Evolutionary conservation across 805 yeast genomes (phyloP).

Genomic region (Starmerella ratchasimensis): DNA sequence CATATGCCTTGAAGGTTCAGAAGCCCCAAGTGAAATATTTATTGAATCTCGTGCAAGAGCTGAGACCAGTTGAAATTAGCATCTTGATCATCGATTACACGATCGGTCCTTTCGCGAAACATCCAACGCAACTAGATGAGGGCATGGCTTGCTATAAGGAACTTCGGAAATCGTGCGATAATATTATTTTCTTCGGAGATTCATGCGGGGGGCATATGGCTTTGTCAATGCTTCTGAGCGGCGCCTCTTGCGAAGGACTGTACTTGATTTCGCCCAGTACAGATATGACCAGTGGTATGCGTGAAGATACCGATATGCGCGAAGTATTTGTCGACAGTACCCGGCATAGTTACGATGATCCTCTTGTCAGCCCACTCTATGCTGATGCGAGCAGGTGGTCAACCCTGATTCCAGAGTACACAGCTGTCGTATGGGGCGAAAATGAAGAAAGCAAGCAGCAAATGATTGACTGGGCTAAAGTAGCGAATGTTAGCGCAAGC

Average conservation of each 20-base stretch:
- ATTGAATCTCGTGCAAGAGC: constrained; percentile 7
- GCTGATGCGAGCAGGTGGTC: constrained; percentile 13
- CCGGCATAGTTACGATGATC: constrained; percentile 8
- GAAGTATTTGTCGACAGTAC: constrained; percentile 8
- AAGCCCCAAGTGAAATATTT: constrained; percentile 16
- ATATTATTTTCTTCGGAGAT: constrained; percentile 24
- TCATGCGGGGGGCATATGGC: constrained; percentile 26
- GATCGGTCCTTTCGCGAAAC: constrained; percentile 17
- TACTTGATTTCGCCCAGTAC: constrained; percentile 17
- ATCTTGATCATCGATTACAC: constrained; percentile 24
- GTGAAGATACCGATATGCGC: constrained; percentile 11
- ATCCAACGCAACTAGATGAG: constrained; percentile 24
- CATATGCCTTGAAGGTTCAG: constrained; percentile 17
- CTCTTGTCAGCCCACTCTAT: constrained; percentile 12
- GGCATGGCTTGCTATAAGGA: constrained; percentile 16
- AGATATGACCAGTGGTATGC: constrained; percentile 8
- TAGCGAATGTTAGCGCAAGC: constrained; percentile 5
- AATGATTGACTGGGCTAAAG: constrained; percentile 10
- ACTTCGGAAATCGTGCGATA: constrained; percentile 14
- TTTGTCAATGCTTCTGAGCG: constrained; percentile 12
- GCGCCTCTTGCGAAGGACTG: constrained; percentile 7
- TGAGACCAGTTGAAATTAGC: constrained; percentile 13
- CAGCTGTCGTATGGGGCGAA: constrained; percentile 18
- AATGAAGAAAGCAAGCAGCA: constrained; percentile 14
- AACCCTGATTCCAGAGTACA: constrained; percentile 11